Evolutionary conservation across 2,329 filamentous ascomycete genomes (phyloP), one percentile per base, ranked within the genome.

Genomic region (Gnomoniopsis sp.): DNA sequence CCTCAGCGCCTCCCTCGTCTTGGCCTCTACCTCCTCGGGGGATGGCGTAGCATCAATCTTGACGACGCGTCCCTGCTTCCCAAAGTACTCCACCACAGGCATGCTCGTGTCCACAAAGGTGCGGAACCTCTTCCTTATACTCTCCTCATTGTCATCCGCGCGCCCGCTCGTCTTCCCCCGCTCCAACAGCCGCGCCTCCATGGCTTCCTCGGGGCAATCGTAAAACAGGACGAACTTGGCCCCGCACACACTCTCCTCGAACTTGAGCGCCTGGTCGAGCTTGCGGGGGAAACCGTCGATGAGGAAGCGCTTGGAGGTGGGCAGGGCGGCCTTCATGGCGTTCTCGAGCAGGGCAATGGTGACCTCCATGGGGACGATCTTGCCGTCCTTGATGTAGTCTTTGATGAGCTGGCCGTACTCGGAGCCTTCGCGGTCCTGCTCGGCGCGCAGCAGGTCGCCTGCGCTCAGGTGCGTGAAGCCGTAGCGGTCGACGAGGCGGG

Each of bases 321-420:
- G 70, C 54, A 96, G 84, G 14, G 84, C 81, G 10, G 83, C 85
- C 58, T 81, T 82, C 91, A 99, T 98, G 59, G 93, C 91, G 74
- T 96, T 96, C 77, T 97, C 93, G 47, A 99, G 84, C 38, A 99
- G 78, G 68, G 93, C 88, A 60, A 99, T 89, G 6, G 95, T 99
- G 53, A 98, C 92, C 75, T 98, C 93, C 91, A 96, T 96, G n/a
- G 95, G 95, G 64, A 99, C 95, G 74, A 99, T 99, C 67, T 87
- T 87, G 60, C 95, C 95, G 72, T 99, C 88, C 71, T 89, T 90
- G 81, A 99, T 99, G 79, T 95, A 93, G 67, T 88, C 84, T 72
- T 88, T 88, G 83, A 99, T 99, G 77, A 98, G 83, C 65, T 92
- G 86, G 72, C 95, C 95, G 73, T 96, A 98, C 75, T 97, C 82